Percentiles rank a stretch among this genome's conserved stretches.
These are phyloP conservation scores for Capronia epimyces DNA, from an alignment of 2,329 filamentous ascomycete genomes.

Conservation along the genomic window DNA sequence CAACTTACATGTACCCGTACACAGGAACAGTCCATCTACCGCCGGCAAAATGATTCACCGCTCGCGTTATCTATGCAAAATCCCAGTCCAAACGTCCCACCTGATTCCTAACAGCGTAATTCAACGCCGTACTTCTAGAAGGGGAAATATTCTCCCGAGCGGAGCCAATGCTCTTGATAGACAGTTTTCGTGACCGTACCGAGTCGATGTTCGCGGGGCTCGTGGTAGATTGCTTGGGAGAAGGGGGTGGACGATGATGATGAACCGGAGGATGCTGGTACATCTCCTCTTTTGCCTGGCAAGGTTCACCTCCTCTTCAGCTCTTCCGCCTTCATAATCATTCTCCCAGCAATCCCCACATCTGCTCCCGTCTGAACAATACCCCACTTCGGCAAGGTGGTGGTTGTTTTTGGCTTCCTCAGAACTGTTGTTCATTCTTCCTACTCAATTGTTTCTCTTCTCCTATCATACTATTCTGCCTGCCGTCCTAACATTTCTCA, in stretches of 20 bases:
- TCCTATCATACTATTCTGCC: not conserved
- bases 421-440: not conserved
- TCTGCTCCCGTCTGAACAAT: too few relatives aligned
- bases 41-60: too few relatives aligned
- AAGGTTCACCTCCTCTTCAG: too few relatives aligned
- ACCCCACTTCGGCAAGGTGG: slow-evolving; percentile 7
- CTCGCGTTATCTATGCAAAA: not conserved
- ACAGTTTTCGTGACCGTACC: too few relatives aligned
- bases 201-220: too few relatives aligned
- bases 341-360: too few relatives aligned
- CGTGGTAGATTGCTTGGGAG: not conserved
- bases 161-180: not conserved
- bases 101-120: too few relatives aligned
- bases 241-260: not conserved
- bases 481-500: not conserved
- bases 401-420: not conserved
- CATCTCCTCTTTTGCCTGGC: too few relatives aligned
- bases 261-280: not conserved
- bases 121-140: not conserved
- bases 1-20: too few relatives aligned
- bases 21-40: too few relatives aligned
- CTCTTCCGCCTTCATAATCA: not conserved
- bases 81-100: not conserved
- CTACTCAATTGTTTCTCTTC: not conserved
- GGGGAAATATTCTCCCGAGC: slow-evolving; percentile 7